phyloP scores from a whole-genome alignment of 2,329 filamentous ascomycete species.

The Fusarium bactridioides region DNA sequence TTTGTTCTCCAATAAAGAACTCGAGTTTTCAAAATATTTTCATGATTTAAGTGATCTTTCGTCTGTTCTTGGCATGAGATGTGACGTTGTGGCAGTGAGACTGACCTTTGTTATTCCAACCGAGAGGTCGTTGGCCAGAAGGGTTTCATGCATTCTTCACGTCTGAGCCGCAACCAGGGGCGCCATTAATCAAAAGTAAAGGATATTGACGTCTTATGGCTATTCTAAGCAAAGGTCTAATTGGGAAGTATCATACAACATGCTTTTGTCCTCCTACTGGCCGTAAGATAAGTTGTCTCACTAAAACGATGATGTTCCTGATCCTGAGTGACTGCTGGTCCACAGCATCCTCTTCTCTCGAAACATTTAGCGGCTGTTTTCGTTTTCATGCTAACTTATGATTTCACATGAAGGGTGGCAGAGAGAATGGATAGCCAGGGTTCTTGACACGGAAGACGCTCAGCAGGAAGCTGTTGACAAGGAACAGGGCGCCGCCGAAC shows the following conservation, averaged over 20 bases:
- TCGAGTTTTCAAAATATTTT: slow-evolving; percentile 41
- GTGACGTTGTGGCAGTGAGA: not conserved
- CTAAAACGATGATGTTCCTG: not conserved
- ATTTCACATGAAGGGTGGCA: slow-evolving; percentile 83
- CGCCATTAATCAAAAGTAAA: not conserved
- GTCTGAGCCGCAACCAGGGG: not conserved
- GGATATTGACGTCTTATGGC: not conserved
- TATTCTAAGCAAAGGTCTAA: slow-evolving; percentile 4
- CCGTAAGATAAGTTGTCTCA: not conserved
- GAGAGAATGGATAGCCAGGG: slow-evolving; percentile 89
- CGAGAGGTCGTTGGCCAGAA: not conserved
- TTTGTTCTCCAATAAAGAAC: slow-evolving; percentile 52
- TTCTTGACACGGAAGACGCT: slow-evolving; percentile 97
- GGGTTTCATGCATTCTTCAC: not conserved
- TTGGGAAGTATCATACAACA: slow-evolving; percentile 9
- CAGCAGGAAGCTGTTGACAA: slow-evolving; percentile 92
- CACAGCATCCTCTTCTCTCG: not conserved
- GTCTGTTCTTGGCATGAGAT: not conserved
- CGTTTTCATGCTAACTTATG: not conserved
- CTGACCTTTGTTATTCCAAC: not conserved
- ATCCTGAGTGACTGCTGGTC: not conserved
- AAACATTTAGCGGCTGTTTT: not conserved
- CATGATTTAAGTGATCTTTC: not conserved
- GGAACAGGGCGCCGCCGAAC: slow-evolving; percentile 79
- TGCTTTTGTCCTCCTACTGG: not conserved